phyloP scores from a whole-genome alignment of 2,329 filamentous ascomycete species.

The Tolypocladium nubicola region DNA sequence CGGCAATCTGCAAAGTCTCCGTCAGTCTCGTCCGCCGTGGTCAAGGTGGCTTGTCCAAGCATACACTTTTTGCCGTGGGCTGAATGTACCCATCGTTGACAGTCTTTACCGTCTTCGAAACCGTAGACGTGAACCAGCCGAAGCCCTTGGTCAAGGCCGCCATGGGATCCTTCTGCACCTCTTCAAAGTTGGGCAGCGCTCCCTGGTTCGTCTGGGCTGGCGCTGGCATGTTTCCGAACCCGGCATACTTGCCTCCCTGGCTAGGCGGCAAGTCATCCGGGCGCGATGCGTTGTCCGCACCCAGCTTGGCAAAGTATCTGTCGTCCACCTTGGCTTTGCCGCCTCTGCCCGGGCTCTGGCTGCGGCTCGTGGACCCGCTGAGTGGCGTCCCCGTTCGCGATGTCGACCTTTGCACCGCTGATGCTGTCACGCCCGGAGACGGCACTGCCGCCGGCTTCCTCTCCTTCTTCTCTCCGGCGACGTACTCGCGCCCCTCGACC shows the following conservation, averaged over 20 bases:
- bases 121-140: constrained; percentile 83
- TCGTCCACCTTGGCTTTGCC: constrained; percentile 62
- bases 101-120: constrained; percentile 81
- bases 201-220: constrained; percentile 33
- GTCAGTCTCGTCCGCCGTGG: constrained; percentile 9
- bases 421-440: constrained; percentile 19
- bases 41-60: background rate
- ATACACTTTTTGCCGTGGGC: constrained; percentile 56
- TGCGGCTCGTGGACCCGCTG: constrained; percentile 26
- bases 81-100: constrained; percentile 89
- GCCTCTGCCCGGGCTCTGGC: constrained; percentile 26
- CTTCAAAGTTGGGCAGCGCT: constrained; percentile 61
- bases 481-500: constrained; percentile 80
- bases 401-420: constrained; percentile 21
- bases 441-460: constrained; percentile 33
- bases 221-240: constrained; percentile 73
- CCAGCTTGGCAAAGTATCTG: constrained; percentile 79
- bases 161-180: constrained; percentile 84
- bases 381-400: constrained; percentile 30
- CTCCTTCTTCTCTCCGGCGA: constrained; percentile 59
- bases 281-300: constrained; percentile 69
- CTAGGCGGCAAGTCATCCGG: constrained; percentile 68
- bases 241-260: constrained; percentile 85
- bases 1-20: constrained; percentile 49
- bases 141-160: constrained; percentile 85